Evolutionary conservation across 2,329 filamentous ascomycete species (phyloP), one percentile per base, ranked within the genome.

Genomic region (Ophiocordyceps polyrhachis-furcata): DNA sequence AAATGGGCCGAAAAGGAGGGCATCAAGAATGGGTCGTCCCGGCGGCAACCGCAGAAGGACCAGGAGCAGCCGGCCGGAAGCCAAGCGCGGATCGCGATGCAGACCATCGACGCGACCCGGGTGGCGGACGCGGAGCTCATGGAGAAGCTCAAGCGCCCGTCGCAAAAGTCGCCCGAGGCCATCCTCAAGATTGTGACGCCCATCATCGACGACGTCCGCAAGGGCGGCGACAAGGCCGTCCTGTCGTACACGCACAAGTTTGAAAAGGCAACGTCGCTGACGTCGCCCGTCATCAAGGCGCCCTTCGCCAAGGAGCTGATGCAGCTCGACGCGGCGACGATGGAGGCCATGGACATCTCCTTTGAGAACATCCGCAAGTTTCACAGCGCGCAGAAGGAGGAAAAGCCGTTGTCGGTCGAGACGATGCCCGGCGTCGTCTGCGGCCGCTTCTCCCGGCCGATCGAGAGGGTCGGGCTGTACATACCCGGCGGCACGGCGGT

Each of bases 361-460:
- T 96, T 83, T 55, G 84, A 93, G 55, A 98, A 98, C 59, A 98
- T 98, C 55, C 74, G 78, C 54, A 85, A 81, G 55, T 98, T 98
- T 70, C 91, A 98, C 66, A 76, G 83, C 14, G 89, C 89, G 0
- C 91, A 98, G 56, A 81, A 81, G 56, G 85, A 93, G 52, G 76
- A 83, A 23, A 83, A 86, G 61, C 73, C 85, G 2, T 70, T 98
- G 7, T 65, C 79, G 46, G 85, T 98, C 8, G 89, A 96, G 68
- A 98, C 91, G 1, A 98, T 98, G 91, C 91, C 91, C 0, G 91
- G 91, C 29, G 87, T 98, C 4, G 71, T 91, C 25, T 98, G 91
- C 68, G 93, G 85, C 50, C 85, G 91, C 47, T 96, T 98, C 66
- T 79, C 80, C 13, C 74, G 91, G 19, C 82, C 91, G 0, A 96